A percentile compares a stretch with the other conserved stretches of the same genome.
Conservation (phyloP, 2,329 filamentous ascomycete species). For the Fusarium pseudonygamai region DNA sequence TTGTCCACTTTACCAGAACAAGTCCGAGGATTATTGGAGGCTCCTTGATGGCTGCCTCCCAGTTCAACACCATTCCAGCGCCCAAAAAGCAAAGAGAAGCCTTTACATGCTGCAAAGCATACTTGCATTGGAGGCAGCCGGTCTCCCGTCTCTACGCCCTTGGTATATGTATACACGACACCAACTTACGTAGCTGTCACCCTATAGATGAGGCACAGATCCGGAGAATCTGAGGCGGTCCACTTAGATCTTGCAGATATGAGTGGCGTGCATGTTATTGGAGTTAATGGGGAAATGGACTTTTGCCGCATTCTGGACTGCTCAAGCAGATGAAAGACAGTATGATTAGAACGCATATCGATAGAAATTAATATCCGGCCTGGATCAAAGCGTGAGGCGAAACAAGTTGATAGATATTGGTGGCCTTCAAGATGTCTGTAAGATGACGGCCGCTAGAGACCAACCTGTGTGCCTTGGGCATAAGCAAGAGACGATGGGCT, state of each 20-base stretch:
- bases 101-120: background rate
- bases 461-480: background rate
- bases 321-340: no score
- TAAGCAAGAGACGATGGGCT: no score
- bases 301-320: background rate
- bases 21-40: rapidly evolving
- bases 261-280: background rate
- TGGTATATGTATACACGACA: conserved; percentile 1
- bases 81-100: background rate
- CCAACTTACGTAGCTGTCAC: background rate
- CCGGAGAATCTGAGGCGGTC: background rate
- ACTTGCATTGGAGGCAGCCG: background rate
- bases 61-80: rapidly evolving
- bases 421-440: rapidly evolving
- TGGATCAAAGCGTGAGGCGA: rapidly evolving
- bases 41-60: background rate
- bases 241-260: background rate
- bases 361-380: background rate
- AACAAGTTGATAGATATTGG: rapidly evolving
- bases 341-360: rapidly evolving
- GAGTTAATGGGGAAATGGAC: background rate
- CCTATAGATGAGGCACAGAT: background rate
- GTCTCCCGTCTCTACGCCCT: background rate
- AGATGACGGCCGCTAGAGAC: no score
- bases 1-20: no score